These are phyloP conservation scores for Mortierella alpina DNA, from an alignment of 192 early-diverging fungal genomes.

Conservation along the genomic window DNA sequence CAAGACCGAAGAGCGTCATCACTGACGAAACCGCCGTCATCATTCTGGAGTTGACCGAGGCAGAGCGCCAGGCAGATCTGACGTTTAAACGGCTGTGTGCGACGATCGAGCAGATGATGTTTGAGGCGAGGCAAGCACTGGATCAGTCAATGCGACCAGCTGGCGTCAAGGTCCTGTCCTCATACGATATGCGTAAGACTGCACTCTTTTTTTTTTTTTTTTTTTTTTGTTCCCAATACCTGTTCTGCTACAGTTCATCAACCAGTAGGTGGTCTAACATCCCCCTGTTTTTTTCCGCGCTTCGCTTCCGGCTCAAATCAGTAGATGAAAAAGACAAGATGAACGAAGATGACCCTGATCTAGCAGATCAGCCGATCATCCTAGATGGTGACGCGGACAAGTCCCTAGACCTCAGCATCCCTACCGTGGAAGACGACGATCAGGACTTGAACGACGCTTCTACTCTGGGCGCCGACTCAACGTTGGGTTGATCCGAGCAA, in stretches of 20 bases:
- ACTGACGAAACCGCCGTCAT: slow-evolving; percentile 8
- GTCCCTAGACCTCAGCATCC: not conserved
- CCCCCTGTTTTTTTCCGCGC: not conserved
- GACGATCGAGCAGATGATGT: slow-evolving; percentile 50
- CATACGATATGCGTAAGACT: slow-evolving; percentile 48
- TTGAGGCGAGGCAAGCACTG: slow-evolving; percentile 40
- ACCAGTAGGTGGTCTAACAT: not conserved
- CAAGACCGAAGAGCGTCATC: not conserved
- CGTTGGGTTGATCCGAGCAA: not conserved
- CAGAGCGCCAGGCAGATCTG: slow-evolving; percentile 44
- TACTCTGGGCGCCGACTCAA: not conserved
- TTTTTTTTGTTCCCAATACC: not conserved
- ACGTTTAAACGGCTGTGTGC: slow-evolving; percentile 40
- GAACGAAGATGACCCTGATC: slow-evolving; percentile 20
- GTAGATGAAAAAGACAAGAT: slow-evolving; percentile 5
- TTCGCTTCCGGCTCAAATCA: slow-evolving; percentile 15
- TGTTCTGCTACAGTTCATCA: not conserved
- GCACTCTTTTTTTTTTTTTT: not conserved
- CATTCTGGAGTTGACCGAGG: slow-evolving; percentile 40
- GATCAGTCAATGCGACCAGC: slow-evolving; percentile 36
- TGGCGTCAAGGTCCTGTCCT: slow-evolving; percentile 48
- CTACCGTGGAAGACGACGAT: no score
- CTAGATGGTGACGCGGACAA: slow-evolving; percentile 2
- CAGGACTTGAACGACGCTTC: not conserved
- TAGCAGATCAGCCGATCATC: slow-evolving; percentile 19